Base-by-base conservation (phyloP, 257 asterid genomes). In the Solanum gandarillasii region DNA sequence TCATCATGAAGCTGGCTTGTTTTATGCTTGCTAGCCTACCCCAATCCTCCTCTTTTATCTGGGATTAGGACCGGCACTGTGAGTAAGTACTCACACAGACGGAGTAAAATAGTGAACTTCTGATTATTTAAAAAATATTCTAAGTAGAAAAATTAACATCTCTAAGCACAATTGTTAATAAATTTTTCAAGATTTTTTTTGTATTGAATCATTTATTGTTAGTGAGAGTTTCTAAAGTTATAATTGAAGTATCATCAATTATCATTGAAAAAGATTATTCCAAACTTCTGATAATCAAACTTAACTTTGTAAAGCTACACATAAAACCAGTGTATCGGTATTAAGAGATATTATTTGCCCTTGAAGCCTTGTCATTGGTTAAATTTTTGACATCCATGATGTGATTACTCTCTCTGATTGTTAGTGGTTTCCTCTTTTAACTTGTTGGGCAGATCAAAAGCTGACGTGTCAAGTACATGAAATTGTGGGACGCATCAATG, bases 401-500 rank as follows among this genome's bases (percentile, higher is more conserved):
- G 68, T 25, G 68, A 48, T 81, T 36, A 76, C 48, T n/a, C 83
- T 76, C 21, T 76, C 83, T 76, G 60, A 76, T 76, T 76, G 83
- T 38, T 76, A 23, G 83, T 39, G 60, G 34, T 39, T 81, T 46
- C 85, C 70, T 81, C 36, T 46, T 48, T 46, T 46, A 46, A 48
- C 85, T 36, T 81, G 84, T 88, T 91, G 87, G 52, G 87, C 88
- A 97, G 99, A 97, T 94, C 96, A 95, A 88, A 97, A 94, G 88
- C 98, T 97, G 86, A 95, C 99, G 9, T 95, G 99, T 93, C 98
- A 97, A 89, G 99, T 97, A 90, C 99, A 97, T 25, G 98, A 97
- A 92, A 97, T 97, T 90, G 99, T 97, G 90, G 99, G 98, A 67
- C 95, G 99, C 91, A 95, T 95, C 93, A 97, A 97, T 88, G 99